phyloP scores from a whole-genome alignment of 768 basidiomycete genomes.

The Auricularia sp. region DNA sequence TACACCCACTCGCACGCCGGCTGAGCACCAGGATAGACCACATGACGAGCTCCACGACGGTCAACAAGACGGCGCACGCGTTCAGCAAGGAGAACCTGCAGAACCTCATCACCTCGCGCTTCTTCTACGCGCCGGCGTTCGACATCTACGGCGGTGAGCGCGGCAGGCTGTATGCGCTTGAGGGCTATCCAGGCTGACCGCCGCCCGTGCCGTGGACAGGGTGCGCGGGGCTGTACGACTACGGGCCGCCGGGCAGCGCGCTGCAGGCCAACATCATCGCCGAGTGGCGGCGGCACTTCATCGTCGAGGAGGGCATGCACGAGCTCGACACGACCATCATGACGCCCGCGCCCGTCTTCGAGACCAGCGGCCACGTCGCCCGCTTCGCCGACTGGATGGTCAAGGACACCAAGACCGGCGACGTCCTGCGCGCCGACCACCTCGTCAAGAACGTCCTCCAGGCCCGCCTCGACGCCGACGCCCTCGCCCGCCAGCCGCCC shows the following conservation, averaged over 20 bases:
- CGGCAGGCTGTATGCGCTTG: neutral
- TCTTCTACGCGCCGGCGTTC: conserved; percentile 97
- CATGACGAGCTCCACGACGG: conserved; percentile 15
- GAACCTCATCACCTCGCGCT: conserved; percentile 74
- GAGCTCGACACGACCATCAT: conserved; percentile 98
- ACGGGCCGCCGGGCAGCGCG: conserved; percentile 91
- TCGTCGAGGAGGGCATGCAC: conserved; percentile 96
- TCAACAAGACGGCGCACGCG: conserved; percentile 75
- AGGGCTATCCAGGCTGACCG: too few relatives aligned
- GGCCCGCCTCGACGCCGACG: conserved; percentile 80
- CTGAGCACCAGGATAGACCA: neutral
- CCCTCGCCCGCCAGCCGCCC: conserved; percentile 63
- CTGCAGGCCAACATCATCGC: conserved; percentile 94
- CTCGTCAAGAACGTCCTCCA: conserved; percentile 88
- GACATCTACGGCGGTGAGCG: conserved; percentile 94
- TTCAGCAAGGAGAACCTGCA: conserved; percentile 87
- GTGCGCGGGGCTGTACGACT: conserved; percentile 95
- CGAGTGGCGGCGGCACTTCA: conserved; percentile 96
- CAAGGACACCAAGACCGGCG: conserved; percentile 89
- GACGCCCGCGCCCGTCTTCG: conserved; percentile 90
- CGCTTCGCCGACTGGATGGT: conserved; percentile 99
- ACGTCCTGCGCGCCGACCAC: conserved; percentile 94
- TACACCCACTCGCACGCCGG: too few relatives aligned
- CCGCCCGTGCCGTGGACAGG: conserved; percentile 34
- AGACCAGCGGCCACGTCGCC: conserved; percentile 94